phyloP scores from a whole-genome alignment of 116 monocot species.

The Zostera marina region DNA sequence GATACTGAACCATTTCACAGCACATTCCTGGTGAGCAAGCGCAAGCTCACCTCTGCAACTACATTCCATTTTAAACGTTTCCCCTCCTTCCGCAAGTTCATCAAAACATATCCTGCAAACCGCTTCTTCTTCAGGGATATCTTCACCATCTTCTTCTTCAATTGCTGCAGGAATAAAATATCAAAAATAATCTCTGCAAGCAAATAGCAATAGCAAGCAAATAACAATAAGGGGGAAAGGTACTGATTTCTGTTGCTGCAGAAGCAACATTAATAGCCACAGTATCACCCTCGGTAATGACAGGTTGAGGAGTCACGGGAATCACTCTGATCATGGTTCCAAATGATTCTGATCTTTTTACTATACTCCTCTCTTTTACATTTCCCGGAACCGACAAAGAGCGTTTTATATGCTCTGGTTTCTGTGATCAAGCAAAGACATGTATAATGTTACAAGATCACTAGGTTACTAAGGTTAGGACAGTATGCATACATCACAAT shows the following conservation, averaged over 20 bases:
- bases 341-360: constrained; percentile 39
- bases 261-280: constrained; percentile 10
- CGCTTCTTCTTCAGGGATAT: constrained; percentile 98
- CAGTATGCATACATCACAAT: constrained; percentile 48
- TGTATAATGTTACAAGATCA: neutral
- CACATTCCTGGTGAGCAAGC: constrained; percentile 95
- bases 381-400: constrained; percentile 79
- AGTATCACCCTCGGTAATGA: constrained; percentile 14
- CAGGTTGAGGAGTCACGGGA: constrained; percentile 43
- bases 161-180: constrained; percentile 17
- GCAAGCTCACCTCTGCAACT: constrained; percentile 97
- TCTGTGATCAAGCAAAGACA: constrained; percentile 16
- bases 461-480: too few relatives aligned
- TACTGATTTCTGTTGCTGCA: constrained; percentile 20
- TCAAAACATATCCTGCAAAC: constrained; percentile 86
- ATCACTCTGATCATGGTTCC: constrained; percentile 58
- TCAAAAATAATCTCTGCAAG: too few relatives aligned
- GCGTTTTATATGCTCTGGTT: constrained; percentile 48
- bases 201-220: too few relatives aligned
- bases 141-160: constrained; percentile 61
- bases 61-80: constrained; percentile 93
- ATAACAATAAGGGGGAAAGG: neutral
- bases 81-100: constrained; percentile 80
- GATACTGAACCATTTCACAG: constrained; percentile 96
- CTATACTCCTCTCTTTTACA: constrained; percentile 39